Evolutionary conservation across 495 filamentous ascomycete species (phyloP), one percentile per base, ranked within the genome.

Genomic region (Aspergillus baeticus): DNA sequence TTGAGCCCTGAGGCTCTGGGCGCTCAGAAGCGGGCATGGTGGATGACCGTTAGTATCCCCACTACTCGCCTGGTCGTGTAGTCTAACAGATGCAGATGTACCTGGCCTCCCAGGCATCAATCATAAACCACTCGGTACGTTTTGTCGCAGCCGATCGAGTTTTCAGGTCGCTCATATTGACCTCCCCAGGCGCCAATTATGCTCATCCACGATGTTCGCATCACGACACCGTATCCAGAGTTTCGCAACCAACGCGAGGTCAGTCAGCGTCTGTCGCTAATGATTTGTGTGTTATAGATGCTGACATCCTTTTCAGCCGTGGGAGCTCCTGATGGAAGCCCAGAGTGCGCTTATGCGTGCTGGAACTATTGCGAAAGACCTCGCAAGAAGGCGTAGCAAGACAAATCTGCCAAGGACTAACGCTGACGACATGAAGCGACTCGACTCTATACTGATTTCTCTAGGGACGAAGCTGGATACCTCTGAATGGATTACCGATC

Each of bases 21-120:
- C 58, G 73, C 73, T 21, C 68, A 69, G 50, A 63, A 71, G 26
- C 67, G 76, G 21, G 61, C 65, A 13, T 80, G 77, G 77, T 80
- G 77, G 77, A 75, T 75, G 71, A 78, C 74, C 22, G 71, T 71
- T 59, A 14, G 67, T 50, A n/a, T 10, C 47, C 15, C n/a, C n/a
- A n/a, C n/a, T n/a, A n/a, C n/a, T n/a, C n/a, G n/a, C n/a, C n/a
- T n/a, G n/a, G n/a, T n/a, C n/a, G n/a, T n/a, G n/a, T n/a, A n/a
- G n/a, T n/a, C n/a, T n/a, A n/a, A n/a, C n/a, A n/a, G n/a, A n/a
- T n/a, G 8, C 37, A 74, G 71, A 76, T 75, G 45, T 71, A 75
- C 14, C 70, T 62, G 49, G 72, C 75, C 20, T 75, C 68, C 39
- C 77, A 77, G 57, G 68, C 70, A 2, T 73, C 74, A 11, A 78